A percentile compares a stretch with the other conserved stretches of the same genome.
phyloP scores from a whole-genome alignment of 331 rosid species.

The Pyrus hybrid region DNA sequence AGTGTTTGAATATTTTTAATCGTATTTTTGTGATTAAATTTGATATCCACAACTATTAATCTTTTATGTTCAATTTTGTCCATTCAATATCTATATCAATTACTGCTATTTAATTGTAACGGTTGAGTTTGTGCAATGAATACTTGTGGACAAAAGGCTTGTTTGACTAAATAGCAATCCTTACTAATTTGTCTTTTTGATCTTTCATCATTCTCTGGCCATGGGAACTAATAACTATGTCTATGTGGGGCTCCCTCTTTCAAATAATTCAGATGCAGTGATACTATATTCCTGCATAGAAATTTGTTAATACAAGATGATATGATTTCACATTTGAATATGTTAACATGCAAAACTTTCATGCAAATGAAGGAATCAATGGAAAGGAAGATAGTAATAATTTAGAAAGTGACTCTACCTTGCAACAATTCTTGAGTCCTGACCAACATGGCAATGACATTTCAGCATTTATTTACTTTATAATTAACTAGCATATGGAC shows the following conservation, averaged over 20 bases:
- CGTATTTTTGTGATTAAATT: no score
- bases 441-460: background rate
- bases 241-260: no score
- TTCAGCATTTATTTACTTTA: background rate
- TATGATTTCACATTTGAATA: background rate
- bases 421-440: background rate
- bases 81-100: no score
- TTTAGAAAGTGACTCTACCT: background rate
- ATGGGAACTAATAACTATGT: no score
- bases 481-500: no score
- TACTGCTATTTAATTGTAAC: no score
- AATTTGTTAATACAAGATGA: background rate
- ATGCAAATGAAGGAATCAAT: background rate
- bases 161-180: constrained; percentile 1
- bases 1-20: no score
- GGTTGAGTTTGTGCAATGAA: constrained; percentile 1
- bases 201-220: background rate
- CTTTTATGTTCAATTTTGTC: no score
- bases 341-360: background rate
- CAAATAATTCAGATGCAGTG: background rate
- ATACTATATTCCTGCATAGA: background rate
- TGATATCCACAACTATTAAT: no score
- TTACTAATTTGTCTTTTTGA: background rate
- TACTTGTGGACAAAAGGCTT: background rate
- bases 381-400: background rate